Conservation (phyloP, 441 rosid genomes). For the Daphne laureola region DNA sequence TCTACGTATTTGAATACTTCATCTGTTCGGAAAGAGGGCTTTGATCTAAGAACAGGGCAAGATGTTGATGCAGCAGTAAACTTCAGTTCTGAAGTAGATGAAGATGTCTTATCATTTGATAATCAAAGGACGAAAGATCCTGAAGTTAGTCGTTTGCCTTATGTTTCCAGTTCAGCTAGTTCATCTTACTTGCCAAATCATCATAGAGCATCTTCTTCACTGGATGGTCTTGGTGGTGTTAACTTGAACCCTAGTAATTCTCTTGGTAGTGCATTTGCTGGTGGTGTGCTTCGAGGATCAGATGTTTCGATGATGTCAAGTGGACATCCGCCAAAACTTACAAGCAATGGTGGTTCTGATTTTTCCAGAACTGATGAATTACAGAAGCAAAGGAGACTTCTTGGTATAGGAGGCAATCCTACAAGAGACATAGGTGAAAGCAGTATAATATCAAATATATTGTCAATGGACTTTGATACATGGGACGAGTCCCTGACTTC, state of each 20-base stretch:
- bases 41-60: slow-evolving; percentile 37
- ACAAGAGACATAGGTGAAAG: slow-evolving; percentile 48
- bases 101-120: slow-evolving; percentile 56
- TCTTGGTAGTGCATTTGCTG: slow-evolving; percentile 30
- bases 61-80: slow-evolving; percentile 21
- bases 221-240: slow-evolving; percentile 27
- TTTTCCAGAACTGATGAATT: slow-evolving; percentile 33
- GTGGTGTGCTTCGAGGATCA: slow-evolving; percentile 23
- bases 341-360: slow-evolving; percentile 30
- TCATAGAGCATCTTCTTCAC: slow-evolving; percentile 43
- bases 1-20: slow-evolving; percentile 14
- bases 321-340: slow-evolving; percentile 39
- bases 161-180: slow-evolving; percentile 38
- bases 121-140: slow-evolving; percentile 62
- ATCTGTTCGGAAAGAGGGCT: slow-evolving; percentile 21
- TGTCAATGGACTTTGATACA: slow-evolving; percentile 75
- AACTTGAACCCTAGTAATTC: slow-evolving; percentile 28
- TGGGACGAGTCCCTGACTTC: slow-evolving; percentile 74
- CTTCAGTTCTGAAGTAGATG: slow-evolving; percentile 40
- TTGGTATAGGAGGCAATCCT: slow-evolving; percentile 20
- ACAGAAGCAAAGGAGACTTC: slow-evolving; percentile 26
- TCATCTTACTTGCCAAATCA: slow-evolving; percentile 30
- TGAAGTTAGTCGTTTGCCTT: slow-evolving; percentile 35
- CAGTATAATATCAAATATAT: slow-evolving; percentile 66
- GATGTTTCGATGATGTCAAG: slow-evolving; percentile 30